Evolutionary conservation across 1,284 basidiomycete genomes (phyloP).

Genomic region (Puccinia hordei): DNA sequence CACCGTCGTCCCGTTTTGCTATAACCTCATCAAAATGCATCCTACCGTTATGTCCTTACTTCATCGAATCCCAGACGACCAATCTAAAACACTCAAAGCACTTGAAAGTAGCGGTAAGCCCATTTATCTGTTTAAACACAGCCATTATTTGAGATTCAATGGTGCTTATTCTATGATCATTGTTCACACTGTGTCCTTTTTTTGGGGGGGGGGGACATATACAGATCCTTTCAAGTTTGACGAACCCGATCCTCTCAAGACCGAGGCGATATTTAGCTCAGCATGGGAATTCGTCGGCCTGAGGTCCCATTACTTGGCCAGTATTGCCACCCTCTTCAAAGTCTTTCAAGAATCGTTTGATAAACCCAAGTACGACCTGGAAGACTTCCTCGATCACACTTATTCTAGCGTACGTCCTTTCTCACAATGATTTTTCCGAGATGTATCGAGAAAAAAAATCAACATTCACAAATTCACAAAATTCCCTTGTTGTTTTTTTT

Average conservation of each 20-base stretch:
- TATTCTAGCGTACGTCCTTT: conserved; percentile 73
- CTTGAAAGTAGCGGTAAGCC: conserved; percentile 54
- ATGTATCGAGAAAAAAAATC: not conserved
- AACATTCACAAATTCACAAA: not conserved
- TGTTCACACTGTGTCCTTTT: not conserved
- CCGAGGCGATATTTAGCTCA: conserved; percentile 80
- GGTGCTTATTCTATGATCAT: conserved; percentile 19
- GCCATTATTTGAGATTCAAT: no score
- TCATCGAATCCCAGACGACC: conserved; percentile 63
- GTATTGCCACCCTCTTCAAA: conserved; percentile 78
- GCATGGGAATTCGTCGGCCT: conserved; percentile 88
- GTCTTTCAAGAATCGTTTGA: conserved; percentile 91
- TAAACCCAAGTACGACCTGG: conserved; percentile 82
- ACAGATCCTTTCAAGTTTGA: conserved; percentile 73
- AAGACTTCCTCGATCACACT: conserved; percentile 96
- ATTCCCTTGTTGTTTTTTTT: no score
- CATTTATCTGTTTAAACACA: not conserved
- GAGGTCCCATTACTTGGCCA: conserved; percentile 78
- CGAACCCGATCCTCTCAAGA: conserved; percentile 75
- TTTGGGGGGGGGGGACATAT: not conserved
- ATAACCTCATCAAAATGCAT: conserved; percentile 91
- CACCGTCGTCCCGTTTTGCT: conserved; percentile 87
- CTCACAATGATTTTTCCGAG: not conserved
- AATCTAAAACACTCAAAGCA: conserved; percentile 55
- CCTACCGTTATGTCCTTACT: conserved; percentile 90